Percentiles rank a stretch among this genome's conserved stretches.
Conservation (phyloP, 768 basidiomycete species). For the Gymnopilus junonius region DNA sequence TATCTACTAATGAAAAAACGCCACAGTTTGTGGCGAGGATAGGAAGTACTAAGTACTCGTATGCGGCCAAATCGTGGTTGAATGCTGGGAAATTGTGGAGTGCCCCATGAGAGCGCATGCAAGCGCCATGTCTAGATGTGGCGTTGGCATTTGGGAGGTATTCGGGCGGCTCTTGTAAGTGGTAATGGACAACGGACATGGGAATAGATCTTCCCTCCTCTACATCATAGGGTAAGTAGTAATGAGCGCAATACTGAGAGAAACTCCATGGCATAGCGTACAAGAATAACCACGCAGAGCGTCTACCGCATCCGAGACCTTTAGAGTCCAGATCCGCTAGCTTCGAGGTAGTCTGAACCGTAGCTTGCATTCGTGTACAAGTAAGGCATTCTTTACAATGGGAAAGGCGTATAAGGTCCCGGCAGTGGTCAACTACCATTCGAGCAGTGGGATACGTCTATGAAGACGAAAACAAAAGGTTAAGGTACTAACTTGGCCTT, state of each 20-base stretch:
- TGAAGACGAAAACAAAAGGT: not conserved
- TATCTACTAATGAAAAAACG: not conserved
- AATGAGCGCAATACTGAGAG: not conserved
- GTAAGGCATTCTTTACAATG: not conserved
- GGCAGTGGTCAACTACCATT: not conserved
- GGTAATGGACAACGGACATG: too few relatives aligned
- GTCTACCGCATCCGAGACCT: conserved; percentile 4
- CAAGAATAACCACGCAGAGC: not conserved
- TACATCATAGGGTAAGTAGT: not conserved
- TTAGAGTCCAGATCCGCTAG: not conserved
- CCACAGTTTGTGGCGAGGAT: not conserved
- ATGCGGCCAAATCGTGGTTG: not conserved
- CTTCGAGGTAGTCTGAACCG: not conserved
- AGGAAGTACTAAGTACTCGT: too few relatives aligned
- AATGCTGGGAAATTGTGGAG: not conserved
- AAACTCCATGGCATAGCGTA: not conserved
- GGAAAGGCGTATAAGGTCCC: not conserved
- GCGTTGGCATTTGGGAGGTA: conserved; percentile 2
- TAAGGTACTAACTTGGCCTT: not conserved
- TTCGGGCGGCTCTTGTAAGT: not conserved
- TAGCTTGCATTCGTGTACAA: not conserved
- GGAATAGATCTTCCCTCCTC: not conserved
- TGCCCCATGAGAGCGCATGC: not conserved
- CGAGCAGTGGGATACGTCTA: not conserved
- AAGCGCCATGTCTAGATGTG: conserved; percentile 11